Evolutionary conservation across 805 yeast species (phyloP).

Genomic region (Ogataea trehaloabstinens): DNA sequence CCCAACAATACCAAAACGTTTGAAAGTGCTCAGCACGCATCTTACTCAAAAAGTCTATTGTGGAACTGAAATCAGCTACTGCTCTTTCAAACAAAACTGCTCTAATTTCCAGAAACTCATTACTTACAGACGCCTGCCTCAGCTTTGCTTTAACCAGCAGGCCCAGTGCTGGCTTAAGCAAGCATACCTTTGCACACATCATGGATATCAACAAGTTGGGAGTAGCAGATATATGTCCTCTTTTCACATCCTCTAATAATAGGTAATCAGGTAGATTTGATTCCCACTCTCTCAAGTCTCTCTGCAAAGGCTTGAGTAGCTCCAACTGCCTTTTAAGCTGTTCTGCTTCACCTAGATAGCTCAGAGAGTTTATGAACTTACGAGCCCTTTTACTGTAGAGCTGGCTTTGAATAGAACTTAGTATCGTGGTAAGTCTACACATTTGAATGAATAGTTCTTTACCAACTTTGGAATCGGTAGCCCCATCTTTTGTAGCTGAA

Average conservation of each 20-base stretch:
- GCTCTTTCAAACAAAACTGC: slow-evolving; percentile 12
- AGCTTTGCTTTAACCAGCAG: slow-evolving; percentile 7
- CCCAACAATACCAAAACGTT: slow-evolving; percentile 20
- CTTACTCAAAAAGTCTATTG: slow-evolving; percentile 12
- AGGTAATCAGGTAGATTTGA: slow-evolving; percentile 8
- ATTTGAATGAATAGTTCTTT: slow-evolving; percentile 16
- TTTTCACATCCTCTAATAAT: slow-evolving; percentile 10
- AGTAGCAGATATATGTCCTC: slow-evolving; percentile 17
- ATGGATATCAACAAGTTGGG: slow-evolving; percentile 14
- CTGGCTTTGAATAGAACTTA: slow-evolving; percentile 9
- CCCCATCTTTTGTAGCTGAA: slow-evolving; percentile 22
- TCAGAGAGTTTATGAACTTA: background rate
- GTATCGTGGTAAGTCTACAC: slow-evolving; percentile 10
- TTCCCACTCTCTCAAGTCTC: slow-evolving; percentile 15
- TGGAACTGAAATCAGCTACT: slow-evolving; percentile 10
- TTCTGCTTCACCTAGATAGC: slow-evolving; percentile 1
- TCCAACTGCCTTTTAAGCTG: slow-evolving; percentile 9
- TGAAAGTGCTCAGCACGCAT: slow-evolving; percentile 20
- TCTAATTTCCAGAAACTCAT: slow-evolving; percentile 10
- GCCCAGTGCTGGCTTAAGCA: slow-evolving; percentile 15
- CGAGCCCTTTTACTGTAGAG: slow-evolving; percentile 8
- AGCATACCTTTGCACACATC: slow-evolving; percentile 8
- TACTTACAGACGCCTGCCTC: slow-evolving; percentile 2
- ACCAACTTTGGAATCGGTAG: slow-evolving; percentile 13
- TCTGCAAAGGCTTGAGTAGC: slow-evolving; percentile 11